A percentile compares a stretch with the other conserved stretches of the same genome.
These are phyloP conservation scores for Periconia sp. DNA, from an alignment of 2,329 filamentous ascomycete species.

Conservation along the genomic window DNA sequence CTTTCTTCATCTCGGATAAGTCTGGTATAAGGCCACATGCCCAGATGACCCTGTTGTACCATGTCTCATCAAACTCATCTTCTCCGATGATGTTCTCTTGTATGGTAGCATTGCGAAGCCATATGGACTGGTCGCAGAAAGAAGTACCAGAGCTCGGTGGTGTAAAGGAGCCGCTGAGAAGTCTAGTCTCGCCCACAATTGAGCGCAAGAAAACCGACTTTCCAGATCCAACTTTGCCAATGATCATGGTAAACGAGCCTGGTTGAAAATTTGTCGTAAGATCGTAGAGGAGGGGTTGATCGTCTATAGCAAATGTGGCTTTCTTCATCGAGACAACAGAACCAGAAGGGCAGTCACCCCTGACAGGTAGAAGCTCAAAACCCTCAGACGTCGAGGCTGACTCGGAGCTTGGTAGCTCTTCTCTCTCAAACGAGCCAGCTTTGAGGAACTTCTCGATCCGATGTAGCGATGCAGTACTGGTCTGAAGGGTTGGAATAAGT, in stretches of 20 bases:
- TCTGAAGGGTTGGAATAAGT: constrained; percentile 19
- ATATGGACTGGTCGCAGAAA: constrained; percentile 37
- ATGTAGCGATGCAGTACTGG: constrained; percentile 23
- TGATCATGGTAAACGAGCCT: constrained; percentile 13
- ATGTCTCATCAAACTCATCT: constrained; percentile 22
- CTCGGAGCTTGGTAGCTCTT: background rate
- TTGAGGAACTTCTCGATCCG: constrained; percentile 8
- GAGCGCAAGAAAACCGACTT: constrained; percentile 44
- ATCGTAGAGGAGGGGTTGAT: constrained; percentile 11
- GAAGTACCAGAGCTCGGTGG: constrained; percentile 16
- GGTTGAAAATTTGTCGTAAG: constrained; percentile 4
- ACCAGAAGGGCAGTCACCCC: background rate
- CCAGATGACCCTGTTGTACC: constrained; percentile 29
- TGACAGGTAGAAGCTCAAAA: constrained; percentile 1
- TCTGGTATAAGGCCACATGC: constrained; percentile 20
- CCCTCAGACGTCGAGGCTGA: background rate
- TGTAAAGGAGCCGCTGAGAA: constrained; percentile 14
- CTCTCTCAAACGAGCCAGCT: background rate
- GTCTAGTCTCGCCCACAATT: constrained; percentile 19
- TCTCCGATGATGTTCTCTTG: constrained; percentile 33
- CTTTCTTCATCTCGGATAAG: constrained; percentile 15
- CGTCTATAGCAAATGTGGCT: constrained; percentile 9
- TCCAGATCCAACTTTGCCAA: constrained; percentile 22
- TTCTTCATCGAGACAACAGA: background rate
- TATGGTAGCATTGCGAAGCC: constrained; percentile 32